phyloP scores from a whole-genome alignment of 2,329 filamentous ascomycete genomes.

The Trichoderma semiorbis region DNA sequence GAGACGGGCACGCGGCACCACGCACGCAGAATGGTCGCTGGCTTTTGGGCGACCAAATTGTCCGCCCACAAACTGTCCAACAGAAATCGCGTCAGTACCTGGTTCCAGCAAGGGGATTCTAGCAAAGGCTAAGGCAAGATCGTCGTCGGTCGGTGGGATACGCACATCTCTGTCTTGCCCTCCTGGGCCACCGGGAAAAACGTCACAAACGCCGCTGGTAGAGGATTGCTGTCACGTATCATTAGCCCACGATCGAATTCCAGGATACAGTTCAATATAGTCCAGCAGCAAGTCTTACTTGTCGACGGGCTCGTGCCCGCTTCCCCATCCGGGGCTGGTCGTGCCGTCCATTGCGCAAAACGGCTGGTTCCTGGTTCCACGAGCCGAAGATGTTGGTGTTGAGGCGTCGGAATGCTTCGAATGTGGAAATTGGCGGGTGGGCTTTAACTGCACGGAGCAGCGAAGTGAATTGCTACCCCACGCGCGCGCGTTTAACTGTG shows the following conservation, averaged over 20 bases:
- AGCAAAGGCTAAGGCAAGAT: background rate
- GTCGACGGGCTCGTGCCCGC: slow-evolving; percentile 18
- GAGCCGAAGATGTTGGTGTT: background rate
- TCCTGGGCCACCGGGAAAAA: slow-evolving; percentile 26
- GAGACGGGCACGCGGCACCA: slow-evolving; percentile 32
- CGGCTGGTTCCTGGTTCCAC: background rate
- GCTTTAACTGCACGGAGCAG: background rate
- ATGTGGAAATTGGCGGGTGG: background rate
- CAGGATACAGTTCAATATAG: background rate
- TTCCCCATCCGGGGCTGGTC: slow-evolving; percentile 20
- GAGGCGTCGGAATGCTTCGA: background rate
- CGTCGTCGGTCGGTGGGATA: background rate
- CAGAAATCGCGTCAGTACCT: background rate
- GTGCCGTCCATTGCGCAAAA: slow-evolving; percentile 21
- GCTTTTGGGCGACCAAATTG: slow-evolving; percentile 21
- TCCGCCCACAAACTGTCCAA: slow-evolving; percentile 26
- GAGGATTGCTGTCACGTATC: slow-evolving; percentile 23
- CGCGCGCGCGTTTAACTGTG: slow-evolving; percentile 2
- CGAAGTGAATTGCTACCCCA: background rate
- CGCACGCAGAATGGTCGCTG: slow-evolving; percentile 27
- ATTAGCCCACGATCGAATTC: slow-evolving; percentile 16
- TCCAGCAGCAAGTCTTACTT: slow-evolving; percentile 16
- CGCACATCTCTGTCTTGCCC: background rate
- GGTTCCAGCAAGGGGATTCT: background rate
- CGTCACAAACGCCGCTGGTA: slow-evolving; percentile 25